Base-by-base conservation (phyloP, 2,329 filamentous ascomycete genomes). In the Chalaropsis ovoidea region DNA sequence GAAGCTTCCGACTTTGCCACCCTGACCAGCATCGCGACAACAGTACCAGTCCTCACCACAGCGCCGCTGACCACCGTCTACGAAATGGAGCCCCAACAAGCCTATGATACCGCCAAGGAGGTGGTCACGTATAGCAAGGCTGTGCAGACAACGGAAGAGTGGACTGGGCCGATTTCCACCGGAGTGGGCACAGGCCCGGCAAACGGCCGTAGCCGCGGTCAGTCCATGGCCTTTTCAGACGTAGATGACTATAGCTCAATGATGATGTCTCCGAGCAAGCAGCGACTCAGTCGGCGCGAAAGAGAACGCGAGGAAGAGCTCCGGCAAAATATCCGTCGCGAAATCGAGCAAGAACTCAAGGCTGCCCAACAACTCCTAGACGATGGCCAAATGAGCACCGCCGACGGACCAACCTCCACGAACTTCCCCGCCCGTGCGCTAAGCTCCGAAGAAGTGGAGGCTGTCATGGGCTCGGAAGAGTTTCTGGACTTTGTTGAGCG, bases 71-170 rank as follows among this genome's bases (percentile, higher is more conserved):
- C 86, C 19, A 91, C 89, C 42, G 83, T 94, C 68, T 91, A 88
- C 76, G 92, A 96, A 75, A 88, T 85, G 69, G 85, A 88, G 1
- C 87, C 89, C 0, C 66, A 65, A 60, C 61, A 64, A 43, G 58
- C 63, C 24, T 19, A 62, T 52, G 87, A 86, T 22, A 85, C 87
- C 42, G 83, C 87, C 65, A 84, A 87, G 69, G 94, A 99, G 75
- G 81, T 95, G 67, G 91, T 95, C 72, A 95, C 91, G 64, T 99
- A 99, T 80, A 97, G 89, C 80, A 97, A 96, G 78, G 92, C 86
- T 65, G 91, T 97, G 24, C 95, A 99, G 76, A 96, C 94, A 17
- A 85, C 87, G 24, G 88, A 90, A 71, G 85, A 87, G 69, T 89
- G 89, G 84, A 79, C 80, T 19, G 78, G 80, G 41, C 76, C 81